Evolutionary conservation across 495 filamentous ascomycete species (phyloP), one percentile per base, ranked within the genome.

Genomic region (Hypoxylon subgilvum): DNA sequence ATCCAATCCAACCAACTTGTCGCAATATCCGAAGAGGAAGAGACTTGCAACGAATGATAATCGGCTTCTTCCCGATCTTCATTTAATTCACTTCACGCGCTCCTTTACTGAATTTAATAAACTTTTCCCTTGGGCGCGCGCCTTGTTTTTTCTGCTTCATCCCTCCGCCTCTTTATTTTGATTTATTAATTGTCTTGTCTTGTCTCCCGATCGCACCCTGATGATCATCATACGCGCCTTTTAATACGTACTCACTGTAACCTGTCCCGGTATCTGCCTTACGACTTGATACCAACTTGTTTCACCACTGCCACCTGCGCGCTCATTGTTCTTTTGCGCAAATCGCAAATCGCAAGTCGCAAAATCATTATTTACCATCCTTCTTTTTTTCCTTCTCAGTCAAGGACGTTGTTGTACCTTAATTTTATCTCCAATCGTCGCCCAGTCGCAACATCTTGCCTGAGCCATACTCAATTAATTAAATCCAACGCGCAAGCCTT

Each of bases 401-500:
- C 43, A 53, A 53, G 38, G 48, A 54, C 48, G 36, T 52, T 4
- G 9, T 13, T 6, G 9, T 35, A 35, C 10, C 62, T 68, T 73
- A 73, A 74, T 50, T 48, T 61, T 74, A 71, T 73, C 54, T 71
- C 35, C 48, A 54, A 27, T 58, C 57, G 44, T 65, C 62, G 46
- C 62, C 67, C 66, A 54, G 61, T 58, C 72, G 69, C 65, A 72
- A 57, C 57, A 49, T 56, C 56, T 52, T 36, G 31, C 3, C 23
- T 28, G 18, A 39, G 9, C 52, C 44, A 21, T n/a, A 31, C 21
- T 8, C 51, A 40, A 45, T 47, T 23, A 41, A 57, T 36, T 63
- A 52, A 45, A 53, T 49, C 54, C 49, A 31, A 58, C 54, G 52
- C 60, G 60, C 60, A 57, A 57, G 25, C 42, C 19, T 44, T 17